phyloP scores from a whole-genome alignment of 2,329 filamentous ascomycete species.

The Aureobasidium sp. region DNA sequence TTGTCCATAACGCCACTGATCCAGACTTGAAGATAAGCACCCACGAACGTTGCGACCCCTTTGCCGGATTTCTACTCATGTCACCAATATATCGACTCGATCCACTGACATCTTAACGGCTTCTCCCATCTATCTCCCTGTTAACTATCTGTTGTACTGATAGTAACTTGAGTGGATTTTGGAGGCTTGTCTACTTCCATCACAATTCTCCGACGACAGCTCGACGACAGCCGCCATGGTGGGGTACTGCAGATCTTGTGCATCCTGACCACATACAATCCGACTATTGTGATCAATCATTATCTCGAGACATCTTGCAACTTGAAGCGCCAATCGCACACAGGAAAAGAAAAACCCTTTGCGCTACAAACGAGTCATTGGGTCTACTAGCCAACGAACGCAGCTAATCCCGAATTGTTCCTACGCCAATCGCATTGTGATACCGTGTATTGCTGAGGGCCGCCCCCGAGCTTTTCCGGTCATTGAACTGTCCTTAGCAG shows the following conservation, averaged over 20 bases:
- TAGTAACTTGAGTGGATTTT: too few species aligned
- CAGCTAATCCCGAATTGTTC: background rate
- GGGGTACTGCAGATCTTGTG: conserved; percentile 3
- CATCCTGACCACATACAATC: background rate
- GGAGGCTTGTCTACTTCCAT: background rate
- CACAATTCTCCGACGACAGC: background rate
- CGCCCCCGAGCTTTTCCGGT: background rate
- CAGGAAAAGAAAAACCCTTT: too few species aligned
- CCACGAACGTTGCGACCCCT: background rate
- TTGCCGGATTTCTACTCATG: background rate
- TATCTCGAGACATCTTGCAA: background rate
- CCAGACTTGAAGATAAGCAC: conserved; percentile 8
- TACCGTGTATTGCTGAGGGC: background rate
- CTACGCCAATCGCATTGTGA: background rate
- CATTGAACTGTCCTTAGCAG: background rate
- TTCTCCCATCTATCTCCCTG: background rate
- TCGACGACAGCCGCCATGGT: background rate
- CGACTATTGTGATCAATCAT: background rate
- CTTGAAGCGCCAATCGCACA: too few species aligned
- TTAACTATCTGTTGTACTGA: background rate
- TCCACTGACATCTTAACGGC: background rate
- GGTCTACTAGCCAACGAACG: background rate
- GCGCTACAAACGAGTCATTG: too few species aligned
- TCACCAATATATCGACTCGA: background rate
- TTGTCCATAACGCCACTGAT: conserved; percentile 3